Evolutionary conservation across 1,139 yeast genomes (phyloP).

Genomic region (Hyphopichia pseudoburtonii): DNA sequence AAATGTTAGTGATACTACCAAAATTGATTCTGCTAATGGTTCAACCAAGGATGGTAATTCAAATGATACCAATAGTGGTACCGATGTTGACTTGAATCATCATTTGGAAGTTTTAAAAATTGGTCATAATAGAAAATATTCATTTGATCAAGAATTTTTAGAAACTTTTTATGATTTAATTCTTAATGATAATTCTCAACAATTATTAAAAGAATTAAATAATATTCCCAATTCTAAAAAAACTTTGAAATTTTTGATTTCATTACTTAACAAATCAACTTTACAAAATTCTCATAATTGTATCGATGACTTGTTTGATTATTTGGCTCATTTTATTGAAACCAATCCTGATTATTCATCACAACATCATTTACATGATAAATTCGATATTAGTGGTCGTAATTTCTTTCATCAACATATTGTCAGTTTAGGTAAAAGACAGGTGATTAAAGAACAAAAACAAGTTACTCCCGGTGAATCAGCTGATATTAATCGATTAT

Average conservation of each 20-base stretch:
- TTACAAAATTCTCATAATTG: constrained; percentile 50
- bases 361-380: constrained; percentile 46
- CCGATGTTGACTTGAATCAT: constrained; percentile 1
- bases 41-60: constrained; percentile 13
- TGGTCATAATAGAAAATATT: constrained; percentile 14
- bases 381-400: constrained; percentile 75
- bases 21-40: background rate
- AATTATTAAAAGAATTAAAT: constrained; percentile 39
- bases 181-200: constrained; percentile 43
- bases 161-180: constrained; percentile 33
- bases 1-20: background rate
- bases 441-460: constrained; percentile 23
- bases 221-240: constrained; percentile 21
- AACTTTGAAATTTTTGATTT: constrained; percentile 45
- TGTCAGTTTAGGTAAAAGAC: constrained; percentile 67
- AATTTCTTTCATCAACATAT: constrained; percentile 84
- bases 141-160: constrained; percentile 32
- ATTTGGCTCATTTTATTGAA: constrained; percentile 16
- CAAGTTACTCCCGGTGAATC: constrained; percentile 38
- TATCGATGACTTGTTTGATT: constrained; percentile 51
- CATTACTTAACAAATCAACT: constrained; percentile 67
- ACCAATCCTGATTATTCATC: constrained; percentile 29
- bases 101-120: constrained; percentile 12
- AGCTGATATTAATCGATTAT: constrained; percentile 28
- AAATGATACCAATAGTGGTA: constrained; percentile 6